Conservation (phyloP, 805 yeast genomes). For the Ogataea thermomethanolica region DNA sequence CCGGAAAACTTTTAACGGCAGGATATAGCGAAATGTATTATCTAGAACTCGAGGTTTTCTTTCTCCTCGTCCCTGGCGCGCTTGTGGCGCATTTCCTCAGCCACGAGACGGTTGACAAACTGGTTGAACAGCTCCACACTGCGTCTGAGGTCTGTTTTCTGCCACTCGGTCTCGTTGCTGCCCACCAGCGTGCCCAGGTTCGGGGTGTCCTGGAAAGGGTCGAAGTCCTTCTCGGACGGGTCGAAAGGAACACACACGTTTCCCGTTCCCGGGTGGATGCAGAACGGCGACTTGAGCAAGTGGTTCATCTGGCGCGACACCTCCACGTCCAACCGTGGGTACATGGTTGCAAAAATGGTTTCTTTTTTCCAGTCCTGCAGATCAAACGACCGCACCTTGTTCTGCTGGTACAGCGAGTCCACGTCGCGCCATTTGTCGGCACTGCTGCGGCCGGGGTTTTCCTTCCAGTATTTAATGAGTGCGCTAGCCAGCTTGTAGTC, state of each 20-base stretch:
- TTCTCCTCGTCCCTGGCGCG: conserved; percentile 32
- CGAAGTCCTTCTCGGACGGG: conserved; percentile 52
- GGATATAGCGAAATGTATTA: conserved; percentile 4
- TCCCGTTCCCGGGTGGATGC: conserved; percentile 95
- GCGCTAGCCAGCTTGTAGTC: conserved; percentile 54
- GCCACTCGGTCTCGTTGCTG: conserved; percentile 60
- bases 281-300: conserved; percentile 91
- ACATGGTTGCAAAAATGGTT: conserved; percentile 70
- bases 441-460: conserved; percentile 49
- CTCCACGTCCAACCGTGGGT: conserved; percentile 91
- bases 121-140: conserved; percentile 63
- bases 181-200: conserved; percentile 59
- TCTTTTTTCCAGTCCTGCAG: conserved; percentile 73
- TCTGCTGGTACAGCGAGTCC: conserved; percentile 44
- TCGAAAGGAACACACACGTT: conserved; percentile 90
- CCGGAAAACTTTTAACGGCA: conserved; percentile 8
- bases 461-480: conserved; percentile 57
- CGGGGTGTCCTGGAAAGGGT: conserved; percentile 74
- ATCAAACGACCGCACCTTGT: conserved; percentile 36
- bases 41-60: conserved; percentile 23
- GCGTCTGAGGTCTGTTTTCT: conserved; percentile 66
- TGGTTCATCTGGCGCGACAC: conserved; percentile 89
- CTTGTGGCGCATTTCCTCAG: conserved; percentile 47
- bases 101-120: conserved; percentile 55
- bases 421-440: conserved; percentile 77